phyloP scores from a whole-genome alignment of 768 basidiomycete species.

The Pulveroboletus sp. region DNA sequence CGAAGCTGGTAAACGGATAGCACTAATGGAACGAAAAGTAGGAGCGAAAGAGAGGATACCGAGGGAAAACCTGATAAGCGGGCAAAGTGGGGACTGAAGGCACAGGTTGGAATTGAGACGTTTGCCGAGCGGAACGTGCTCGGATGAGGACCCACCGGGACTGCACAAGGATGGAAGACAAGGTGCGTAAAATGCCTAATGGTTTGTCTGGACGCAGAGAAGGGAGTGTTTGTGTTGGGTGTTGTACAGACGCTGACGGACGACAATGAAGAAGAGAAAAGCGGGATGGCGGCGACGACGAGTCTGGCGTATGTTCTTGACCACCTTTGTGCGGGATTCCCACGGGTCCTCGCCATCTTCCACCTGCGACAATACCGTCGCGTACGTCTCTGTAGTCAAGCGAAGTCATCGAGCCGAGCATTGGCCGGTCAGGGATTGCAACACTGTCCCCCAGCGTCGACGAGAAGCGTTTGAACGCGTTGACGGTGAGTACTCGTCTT shows the following conservation, averaged over 20 bases:
- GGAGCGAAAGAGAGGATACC: slow-evolving; percentile 14
- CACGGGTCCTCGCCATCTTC: slow-evolving; percentile 11
- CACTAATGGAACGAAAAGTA: background rate
- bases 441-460: background rate
- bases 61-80: slow-evolving; percentile 14
- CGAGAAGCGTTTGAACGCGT: background rate
- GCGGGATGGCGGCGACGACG: background rate
- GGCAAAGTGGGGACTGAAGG: slow-evolving; percentile 4
- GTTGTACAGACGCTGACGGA: slow-evolving; percentile 33
- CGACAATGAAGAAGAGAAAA: slow-evolving; percentile 7
- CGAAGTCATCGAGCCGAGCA: background rate
- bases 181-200: slow-evolving; percentile 9
- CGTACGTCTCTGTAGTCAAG: background rate
- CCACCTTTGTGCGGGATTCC: slow-evolving; percentile 10
- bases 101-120: slow-evolving; percentile 9
- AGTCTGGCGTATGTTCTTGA: background rate
- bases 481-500: slow-evolving; percentile 6
- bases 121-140: slow-evolving; percentile 31
- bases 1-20: background rate
- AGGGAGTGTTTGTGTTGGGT: slow-evolving; percentile 28
- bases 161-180: background rate
- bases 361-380: background rate
- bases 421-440: background rate
- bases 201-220: slow-evolving; percentile 2
- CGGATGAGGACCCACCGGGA: slow-evolving; percentile 4